These are phyloP conservation scores for Penicillium arizonense DNA, from an alignment of 495 filamentous ascomycete genomes.

Conservation along the genomic window DNA sequence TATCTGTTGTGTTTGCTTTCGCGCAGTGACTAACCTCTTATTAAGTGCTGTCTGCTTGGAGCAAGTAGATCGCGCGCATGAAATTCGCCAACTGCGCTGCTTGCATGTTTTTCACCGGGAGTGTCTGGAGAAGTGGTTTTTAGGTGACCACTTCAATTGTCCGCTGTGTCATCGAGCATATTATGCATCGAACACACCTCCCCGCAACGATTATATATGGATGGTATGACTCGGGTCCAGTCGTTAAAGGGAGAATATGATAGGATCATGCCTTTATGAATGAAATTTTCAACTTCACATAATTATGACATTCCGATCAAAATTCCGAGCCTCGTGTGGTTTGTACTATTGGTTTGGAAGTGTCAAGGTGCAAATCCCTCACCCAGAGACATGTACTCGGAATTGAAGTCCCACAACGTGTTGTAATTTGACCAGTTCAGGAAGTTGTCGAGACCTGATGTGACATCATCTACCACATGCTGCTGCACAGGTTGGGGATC, in stretches of 20 bases:
- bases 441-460: constrained; percentile 33
- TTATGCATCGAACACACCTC: constrained; percentile 32
- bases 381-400: constrained; percentile 26
- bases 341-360: too few species aligned
- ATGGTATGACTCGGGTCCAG: constrained; percentile 34
- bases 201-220: constrained; percentile 40
- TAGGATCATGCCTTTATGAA: constrained; percentile 5
- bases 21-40: not conserved
- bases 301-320: not conserved
- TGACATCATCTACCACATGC: constrained; percentile 31
- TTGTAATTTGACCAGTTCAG: constrained; percentile 41
- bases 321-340: not conserved
- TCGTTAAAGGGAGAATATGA: not conserved
- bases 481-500: constrained; percentile 35
- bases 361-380: constrained; percentile 24
- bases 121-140: constrained; percentile 47
- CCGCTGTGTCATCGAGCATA: constrained; percentile 44
- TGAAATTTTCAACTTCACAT: not conserved
- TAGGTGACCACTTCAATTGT: constrained; percentile 44
- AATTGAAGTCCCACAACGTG: constrained; percentile 32
- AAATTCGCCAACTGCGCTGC: constrained; percentile 44
- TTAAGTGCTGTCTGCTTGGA: constrained; percentile 44
- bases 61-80: constrained; percentile 35
- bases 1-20: not conserved
- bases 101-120: constrained; percentile 48